These are phyloP conservation scores for Ceratocystis alfenasii DNA, from an alignment of 2,329 filamentous ascomycete genomes.

Conservation along the genomic window DNA sequence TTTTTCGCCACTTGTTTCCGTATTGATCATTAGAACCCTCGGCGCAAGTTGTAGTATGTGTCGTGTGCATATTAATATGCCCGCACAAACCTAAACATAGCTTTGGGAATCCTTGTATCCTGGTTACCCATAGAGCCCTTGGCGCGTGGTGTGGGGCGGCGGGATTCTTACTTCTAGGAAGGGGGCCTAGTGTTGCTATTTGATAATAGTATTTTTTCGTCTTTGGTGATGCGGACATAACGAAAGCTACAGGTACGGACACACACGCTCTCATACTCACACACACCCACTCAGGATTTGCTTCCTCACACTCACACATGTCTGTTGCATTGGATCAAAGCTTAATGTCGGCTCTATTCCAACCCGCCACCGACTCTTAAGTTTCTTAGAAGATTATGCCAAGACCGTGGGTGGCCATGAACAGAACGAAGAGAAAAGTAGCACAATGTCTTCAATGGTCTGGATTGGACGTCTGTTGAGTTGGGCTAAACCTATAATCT, in stretches of 20 bases:
- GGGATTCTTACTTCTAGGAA: neutral
- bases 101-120: neutral
- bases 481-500: neutral
- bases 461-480: neutral
- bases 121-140: neutral
- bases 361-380: neutral
- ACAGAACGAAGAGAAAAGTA: neutral
- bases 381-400: neutral
- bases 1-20: neutral
- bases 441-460: neutral
- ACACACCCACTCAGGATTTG: neutral
- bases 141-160: neutral
- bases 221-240: too few species aligned
- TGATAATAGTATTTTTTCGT: too few species aligned
- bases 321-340: neutral
- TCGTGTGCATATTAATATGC: conserved; percentile 2
- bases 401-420: neutral
- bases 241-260: too few species aligned
- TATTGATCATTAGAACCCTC: neutral
- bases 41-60: neutral
- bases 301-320: neutral
- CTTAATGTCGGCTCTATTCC: neutral
- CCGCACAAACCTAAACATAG: conserved; percentile 1
- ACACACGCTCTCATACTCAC: neutral
- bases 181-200: too few species aligned